Evolutionary conservation across 129 eudicot genomes (phyloP).

Genomic region (Tagetes erecta): DNA sequence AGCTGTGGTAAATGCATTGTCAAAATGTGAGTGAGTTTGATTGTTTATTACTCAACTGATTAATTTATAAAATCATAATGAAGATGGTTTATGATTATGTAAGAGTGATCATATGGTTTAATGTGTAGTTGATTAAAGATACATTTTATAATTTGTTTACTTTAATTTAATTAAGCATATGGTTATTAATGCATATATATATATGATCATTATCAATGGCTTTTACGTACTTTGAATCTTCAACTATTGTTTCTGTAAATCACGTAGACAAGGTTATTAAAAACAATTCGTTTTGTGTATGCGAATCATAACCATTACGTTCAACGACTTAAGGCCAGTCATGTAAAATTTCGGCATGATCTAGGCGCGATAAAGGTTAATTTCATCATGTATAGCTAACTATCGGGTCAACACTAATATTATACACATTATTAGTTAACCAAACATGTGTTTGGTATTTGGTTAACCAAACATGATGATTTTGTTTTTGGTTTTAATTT

Average conservation of each 20-base stretch:
- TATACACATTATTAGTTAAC: not conserved
- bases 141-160: slow-evolving; percentile 23
- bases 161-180: slow-evolving; percentile 13
- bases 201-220: slow-evolving; percentile 1
- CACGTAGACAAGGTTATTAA: not conserved
- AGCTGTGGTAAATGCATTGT: slow-evolving; percentile 58
- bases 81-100: slow-evolving; percentile 17
- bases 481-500: too few species aligned
- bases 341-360: not conserved
- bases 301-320: not conserved
- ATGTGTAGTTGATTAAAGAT: slow-evolving; percentile 27
- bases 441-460: not conserved
- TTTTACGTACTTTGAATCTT: not conserved
- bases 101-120: slow-evolving; percentile 25
- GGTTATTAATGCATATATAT: not conserved
- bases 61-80: slow-evolving; percentile 23
- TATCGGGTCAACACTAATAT: not conserved
- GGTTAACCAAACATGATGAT: not conserved
- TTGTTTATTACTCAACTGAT: not conserved
- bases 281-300: not conserved
- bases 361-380: not conserved
- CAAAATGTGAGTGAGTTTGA: slow-evolving; percentile 34
- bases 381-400: not conserved
- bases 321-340: not conserved
- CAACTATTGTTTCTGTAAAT: not conserved